These are phyloP conservation scores for Tulasnella sp. DNA, from an alignment of 768 basidiomycete species.

Conservation along the genomic window DNA sequence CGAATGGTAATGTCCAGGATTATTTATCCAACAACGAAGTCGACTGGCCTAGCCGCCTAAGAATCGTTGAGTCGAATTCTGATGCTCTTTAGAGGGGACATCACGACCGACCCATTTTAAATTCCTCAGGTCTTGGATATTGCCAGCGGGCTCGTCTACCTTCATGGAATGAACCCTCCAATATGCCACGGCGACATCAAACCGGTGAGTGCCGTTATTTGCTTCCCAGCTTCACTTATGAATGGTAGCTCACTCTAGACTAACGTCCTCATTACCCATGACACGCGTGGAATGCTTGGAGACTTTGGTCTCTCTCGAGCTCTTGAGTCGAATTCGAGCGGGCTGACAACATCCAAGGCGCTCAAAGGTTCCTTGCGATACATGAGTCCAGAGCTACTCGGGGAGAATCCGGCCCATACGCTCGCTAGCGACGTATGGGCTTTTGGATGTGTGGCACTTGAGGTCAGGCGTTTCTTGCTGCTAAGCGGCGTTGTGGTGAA, in stretches of 20 bases:
- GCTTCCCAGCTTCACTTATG: too few relatives aligned
- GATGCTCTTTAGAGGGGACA: neutral
- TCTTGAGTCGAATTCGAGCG: neutral
- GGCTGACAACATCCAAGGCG: constrained; percentile 1
- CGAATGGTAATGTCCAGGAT: neutral
- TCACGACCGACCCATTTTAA: too few relatives aligned
- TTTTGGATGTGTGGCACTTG: constrained; percentile 2
- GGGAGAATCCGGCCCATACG: neutral
- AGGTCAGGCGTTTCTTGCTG: neutral
- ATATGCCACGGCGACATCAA: constrained; percentile 32
- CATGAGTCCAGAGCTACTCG: neutral
- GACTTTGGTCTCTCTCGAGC: constrained; percentile 15
- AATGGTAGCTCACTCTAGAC: neutral
- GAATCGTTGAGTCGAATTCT: neutral
- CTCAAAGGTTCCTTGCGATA: constrained; percentile 11
- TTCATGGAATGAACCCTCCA: constrained; percentile 28
- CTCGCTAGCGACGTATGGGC: constrained; percentile 7
- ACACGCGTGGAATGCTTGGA: neutral
- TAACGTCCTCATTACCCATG: constrained; percentile 1
- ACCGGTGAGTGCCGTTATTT: constrained; percentile 16
- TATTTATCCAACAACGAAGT: neutral
- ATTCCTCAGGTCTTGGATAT: constrained; percentile 20
- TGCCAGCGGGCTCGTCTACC: constrained; percentile 25
- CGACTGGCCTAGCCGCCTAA: neutral
- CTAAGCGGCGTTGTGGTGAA: neutral